Percentiles rank a stretch among this genome's conserved stretches.
These are phyloP conservation scores for Zizania palustris DNA, from an alignment of 202 grass and related monocot genomes.

Conservation along the genomic window DNA sequence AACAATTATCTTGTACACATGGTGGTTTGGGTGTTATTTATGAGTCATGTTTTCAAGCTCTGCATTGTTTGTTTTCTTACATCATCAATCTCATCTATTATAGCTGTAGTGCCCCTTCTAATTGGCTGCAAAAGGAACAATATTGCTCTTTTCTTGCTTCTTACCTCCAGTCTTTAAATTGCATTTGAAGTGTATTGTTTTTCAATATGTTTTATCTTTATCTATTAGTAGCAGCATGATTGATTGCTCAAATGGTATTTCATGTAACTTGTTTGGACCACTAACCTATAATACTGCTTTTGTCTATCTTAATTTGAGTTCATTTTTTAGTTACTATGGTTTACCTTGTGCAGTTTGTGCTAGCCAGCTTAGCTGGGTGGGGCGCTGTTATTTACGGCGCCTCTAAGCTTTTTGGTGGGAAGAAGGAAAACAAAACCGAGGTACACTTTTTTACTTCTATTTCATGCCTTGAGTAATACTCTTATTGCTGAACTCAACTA, in stretches of 20 bases:
- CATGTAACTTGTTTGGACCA: not conserved
- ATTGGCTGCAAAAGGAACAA: not conserved
- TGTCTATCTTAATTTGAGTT: not conserved
- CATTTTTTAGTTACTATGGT: slow-evolving; percentile 25
- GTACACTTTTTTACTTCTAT: slow-evolving; percentile 30
- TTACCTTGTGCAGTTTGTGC: slow-evolving; percentile 68
- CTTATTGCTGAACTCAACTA: not conserved
- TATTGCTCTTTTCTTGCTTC: not conserved
- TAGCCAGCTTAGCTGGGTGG: slow-evolving; percentile 73
- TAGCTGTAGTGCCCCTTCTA: slow-evolving; percentile 17
- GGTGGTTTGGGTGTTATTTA: not conserved
- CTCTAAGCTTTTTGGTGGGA: slow-evolving; percentile 53
- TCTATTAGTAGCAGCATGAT: not conserved
- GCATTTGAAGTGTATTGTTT: slow-evolving; percentile 1
- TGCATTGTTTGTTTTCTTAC: not conserved
- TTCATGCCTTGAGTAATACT: not conserved
- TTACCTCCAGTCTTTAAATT: not conserved
- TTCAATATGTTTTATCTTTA: not conserved
- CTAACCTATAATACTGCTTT: not conserved
- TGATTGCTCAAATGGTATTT: not conserved
- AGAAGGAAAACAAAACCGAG: slow-evolving; percentile 58
- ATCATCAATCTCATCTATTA: not conserved
- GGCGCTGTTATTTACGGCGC: slow-evolving; percentile 60
- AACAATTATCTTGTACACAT: not conserved
- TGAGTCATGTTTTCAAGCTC: not conserved